Evolutionary conservation across 768 basidiomycete genomes (phyloP).

Genomic region (Sarcomyxa edulis): DNA sequence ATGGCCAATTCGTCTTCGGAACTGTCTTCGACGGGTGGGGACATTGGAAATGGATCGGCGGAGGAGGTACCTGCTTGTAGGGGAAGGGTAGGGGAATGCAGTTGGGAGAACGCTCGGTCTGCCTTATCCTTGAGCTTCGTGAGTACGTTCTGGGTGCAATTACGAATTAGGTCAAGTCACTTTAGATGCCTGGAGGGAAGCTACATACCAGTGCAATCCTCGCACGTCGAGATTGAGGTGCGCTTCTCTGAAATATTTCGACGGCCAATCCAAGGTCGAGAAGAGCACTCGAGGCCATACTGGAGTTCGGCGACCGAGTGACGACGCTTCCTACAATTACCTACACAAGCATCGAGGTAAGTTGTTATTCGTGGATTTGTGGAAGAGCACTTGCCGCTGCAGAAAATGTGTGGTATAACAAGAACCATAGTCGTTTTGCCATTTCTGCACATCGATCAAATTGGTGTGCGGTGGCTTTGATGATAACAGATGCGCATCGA

Average conservation of each 20-base stretch:
- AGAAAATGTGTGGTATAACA: constrained; percentile 45
- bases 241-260: constrained; percentile 39
- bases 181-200: not conserved
- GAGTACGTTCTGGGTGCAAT: constrained; percentile 32
- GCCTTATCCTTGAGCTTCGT: constrained; percentile 42
- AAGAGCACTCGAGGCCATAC: constrained; percentile 43
- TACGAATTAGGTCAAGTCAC: not conserved
- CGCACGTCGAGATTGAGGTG: constrained; percentile 39
- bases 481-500: constrained; percentile 44
- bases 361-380: not conserved
- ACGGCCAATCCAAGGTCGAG: constrained; percentile 42
- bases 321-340: constrained; percentile 57
- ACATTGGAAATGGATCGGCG: not conserved
- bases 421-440: constrained; percentile 45
- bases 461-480: constrained; percentile 43
- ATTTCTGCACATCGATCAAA: constrained; percentile 42
- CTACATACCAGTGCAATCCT: constrained; percentile 37
- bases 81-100: constrained; percentile 13
- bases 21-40: constrained; percentile 20
- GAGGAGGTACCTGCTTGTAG: constrained; percentile 1
- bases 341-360: constrained; percentile 22
- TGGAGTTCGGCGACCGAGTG: constrained; percentile 47
- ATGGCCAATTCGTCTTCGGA: constrained; percentile 45
- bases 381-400: constrained; percentile 32
- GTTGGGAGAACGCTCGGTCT: constrained; percentile 25